These are phyloP conservation scores for Phytopythium cucurbitacearum DNA, from an alignment of 352 stramenopile species.

Conservation along the genomic window DNA sequence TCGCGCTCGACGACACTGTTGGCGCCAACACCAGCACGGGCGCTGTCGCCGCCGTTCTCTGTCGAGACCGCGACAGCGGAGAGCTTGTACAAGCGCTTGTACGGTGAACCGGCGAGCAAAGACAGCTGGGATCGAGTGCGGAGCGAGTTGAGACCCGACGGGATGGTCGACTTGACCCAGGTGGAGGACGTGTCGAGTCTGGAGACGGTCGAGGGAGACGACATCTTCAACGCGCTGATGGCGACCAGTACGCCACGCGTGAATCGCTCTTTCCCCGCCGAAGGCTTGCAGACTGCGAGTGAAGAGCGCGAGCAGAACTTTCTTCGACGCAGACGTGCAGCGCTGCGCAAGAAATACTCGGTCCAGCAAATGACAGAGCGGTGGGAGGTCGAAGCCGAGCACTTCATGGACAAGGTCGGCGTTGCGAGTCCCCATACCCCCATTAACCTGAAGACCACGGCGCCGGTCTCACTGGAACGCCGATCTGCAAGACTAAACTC, in stretches of 20 bases:
- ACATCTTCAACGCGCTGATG: constrained; percentile 52
- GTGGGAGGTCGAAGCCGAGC: constrained; percentile 9
- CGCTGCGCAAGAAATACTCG: constrained; percentile 31
- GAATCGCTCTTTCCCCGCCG: constrained; percentile 42
- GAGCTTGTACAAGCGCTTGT: constrained; percentile 1
- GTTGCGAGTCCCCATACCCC: background rate
- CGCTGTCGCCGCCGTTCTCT: background rate
- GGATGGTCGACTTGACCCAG: constrained; percentile 38
- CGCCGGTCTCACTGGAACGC: background rate
- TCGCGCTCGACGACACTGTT: background rate
- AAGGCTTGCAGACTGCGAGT: constrained; percentile 34
- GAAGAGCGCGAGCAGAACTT: constrained; percentile 48
- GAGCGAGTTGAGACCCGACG: constrained; percentile 13
- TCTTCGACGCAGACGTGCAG: constrained; percentile 38
- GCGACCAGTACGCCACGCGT: constrained; percentile 32
- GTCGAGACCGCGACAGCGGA: constrained; percentile 1
- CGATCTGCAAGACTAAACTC: too few relatives aligned
- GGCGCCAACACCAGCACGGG: too few relatives aligned
- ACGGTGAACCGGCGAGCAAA: background rate
- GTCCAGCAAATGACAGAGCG: constrained; percentile 20
- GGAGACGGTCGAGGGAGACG: constrained; percentile 63
- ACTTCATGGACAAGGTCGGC: constrained; percentile 3
- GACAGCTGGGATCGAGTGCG: constrained; percentile 3
- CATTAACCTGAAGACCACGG: background rate
- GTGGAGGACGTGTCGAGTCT: constrained; percentile 29